phyloP scores from a whole-genome alignment of 2,329 filamentous ascomycete genomes.

The Trichoderma cornu-damae region DNA sequence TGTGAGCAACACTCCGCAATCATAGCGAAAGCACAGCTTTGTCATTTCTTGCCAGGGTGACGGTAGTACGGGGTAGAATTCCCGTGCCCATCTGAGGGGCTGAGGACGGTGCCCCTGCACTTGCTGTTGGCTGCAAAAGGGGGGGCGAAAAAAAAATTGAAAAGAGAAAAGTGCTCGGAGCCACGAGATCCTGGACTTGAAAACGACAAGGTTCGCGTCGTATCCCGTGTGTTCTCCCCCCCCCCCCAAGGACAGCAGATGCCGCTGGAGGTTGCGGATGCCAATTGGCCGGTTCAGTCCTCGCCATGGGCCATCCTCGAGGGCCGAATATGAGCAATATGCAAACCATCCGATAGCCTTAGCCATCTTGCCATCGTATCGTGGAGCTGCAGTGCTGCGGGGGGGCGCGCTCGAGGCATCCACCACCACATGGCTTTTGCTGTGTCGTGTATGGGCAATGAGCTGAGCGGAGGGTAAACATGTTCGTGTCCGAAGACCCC shows the following conservation, averaged over 20 bases:
- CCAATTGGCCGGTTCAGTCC: background rate
- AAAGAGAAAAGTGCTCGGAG: background rate
- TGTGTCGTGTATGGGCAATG: slow-evolving; percentile 3
- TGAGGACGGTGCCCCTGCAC: slow-evolving; percentile 1
- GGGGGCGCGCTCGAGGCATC: slow-evolving; percentile 3
- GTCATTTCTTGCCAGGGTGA: background rate
- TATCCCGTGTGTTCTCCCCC: background rate
- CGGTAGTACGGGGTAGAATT: background rate
- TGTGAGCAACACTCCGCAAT: background rate
- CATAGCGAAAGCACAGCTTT: background rate
- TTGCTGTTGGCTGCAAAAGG: slow-evolving; percentile 1
- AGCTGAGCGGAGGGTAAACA: background rate
- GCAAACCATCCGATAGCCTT: background rate
- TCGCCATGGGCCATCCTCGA: background rate
- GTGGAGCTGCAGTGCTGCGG: background rate
- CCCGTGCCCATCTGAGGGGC: background rate
- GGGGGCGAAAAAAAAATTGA: background rate
- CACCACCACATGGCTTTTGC: slow-evolving; percentile 10
- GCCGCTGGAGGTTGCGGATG: background rate
- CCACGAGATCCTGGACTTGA: background rate
- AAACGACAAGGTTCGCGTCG: background rate
- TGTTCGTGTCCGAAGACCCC: slow-evolving; percentile 8
- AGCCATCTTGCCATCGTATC: background rate
- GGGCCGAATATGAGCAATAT: background rate
- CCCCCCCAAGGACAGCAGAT: background rate